A percentile compares a stretch with the other conserved stretches of the same genome.
These are phyloP conservation scores for Mucor velutinosus DNA, from an alignment of 371 early-diverging fungal species.

Conservation along the genomic window DNA sequence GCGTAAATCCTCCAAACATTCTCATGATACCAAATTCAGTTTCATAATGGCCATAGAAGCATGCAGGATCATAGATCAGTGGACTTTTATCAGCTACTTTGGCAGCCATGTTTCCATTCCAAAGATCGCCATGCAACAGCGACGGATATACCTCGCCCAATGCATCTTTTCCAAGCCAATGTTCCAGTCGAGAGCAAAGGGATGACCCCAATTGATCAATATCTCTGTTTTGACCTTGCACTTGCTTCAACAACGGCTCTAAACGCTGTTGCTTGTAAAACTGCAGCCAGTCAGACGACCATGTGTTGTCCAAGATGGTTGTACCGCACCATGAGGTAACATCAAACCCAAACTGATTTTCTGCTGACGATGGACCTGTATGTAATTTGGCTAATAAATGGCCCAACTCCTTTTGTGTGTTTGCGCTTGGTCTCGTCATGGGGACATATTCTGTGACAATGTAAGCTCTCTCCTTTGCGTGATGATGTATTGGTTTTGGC, in stretches of 20 bases:
- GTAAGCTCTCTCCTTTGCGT: not conserved
- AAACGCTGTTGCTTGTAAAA: slow-evolving; percentile 36
- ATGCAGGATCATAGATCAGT: slow-evolving; percentile 38
- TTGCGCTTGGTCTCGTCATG: not conserved
- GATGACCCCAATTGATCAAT: slow-evolving; percentile 9
- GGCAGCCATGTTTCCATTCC: slow-evolving; percentile 39
- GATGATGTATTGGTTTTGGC: slow-evolving; percentile 11
- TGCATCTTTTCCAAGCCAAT: slow-evolving; percentile 15
- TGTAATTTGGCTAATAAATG: slow-evolving; percentile 21
- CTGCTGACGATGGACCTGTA: slow-evolving; percentile 5
- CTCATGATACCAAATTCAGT: slow-evolving; percentile 41
- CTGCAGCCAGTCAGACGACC: slow-evolving; percentile 26
- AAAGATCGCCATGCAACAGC: slow-evolving; percentile 39
- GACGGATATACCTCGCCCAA: not conserved
- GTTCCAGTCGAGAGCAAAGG: slow-evolving; percentile 11
- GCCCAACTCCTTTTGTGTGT: slow-evolving; percentile 8
- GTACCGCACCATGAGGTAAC: slow-evolving; percentile 35
- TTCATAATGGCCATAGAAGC: slow-evolving; percentile 39
- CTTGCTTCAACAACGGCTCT: slow-evolving; percentile 15
- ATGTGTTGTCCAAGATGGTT: slow-evolving; percentile 33
- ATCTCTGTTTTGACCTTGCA: slow-evolving; percentile 7
- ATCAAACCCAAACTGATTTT: slow-evolving; percentile 32
- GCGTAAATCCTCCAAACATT: slow-evolving; percentile 37
- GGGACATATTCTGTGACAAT: slow-evolving; percentile 21
- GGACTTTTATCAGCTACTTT: slow-evolving; percentile 10